These are phyloP conservation scores for Penicillium sp. DNA, from an alignment of 2,329 filamentous ascomycete species.

Conservation along the genomic window DNA sequence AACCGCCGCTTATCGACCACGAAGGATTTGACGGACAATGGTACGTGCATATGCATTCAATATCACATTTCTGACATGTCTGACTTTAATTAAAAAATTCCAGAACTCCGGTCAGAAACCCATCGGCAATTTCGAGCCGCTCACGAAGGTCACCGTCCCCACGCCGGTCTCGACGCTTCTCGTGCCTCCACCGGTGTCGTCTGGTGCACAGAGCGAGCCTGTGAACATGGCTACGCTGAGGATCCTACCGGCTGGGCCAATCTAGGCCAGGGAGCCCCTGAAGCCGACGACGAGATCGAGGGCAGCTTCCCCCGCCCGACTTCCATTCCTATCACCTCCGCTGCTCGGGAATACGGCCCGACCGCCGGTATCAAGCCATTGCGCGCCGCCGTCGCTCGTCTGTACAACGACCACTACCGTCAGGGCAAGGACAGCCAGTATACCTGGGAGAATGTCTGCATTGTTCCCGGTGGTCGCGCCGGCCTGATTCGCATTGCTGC, in stretches of 20 bases:
- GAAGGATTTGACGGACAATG: slow-evolving; percentile 49
- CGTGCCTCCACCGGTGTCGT: slow-evolving; percentile 90
- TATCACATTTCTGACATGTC: not conserved
- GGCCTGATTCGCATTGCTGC: slow-evolving; percentile 93
- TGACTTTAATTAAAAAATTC: slow-evolving; percentile 10
- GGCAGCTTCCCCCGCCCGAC: slow-evolving; percentile 83
- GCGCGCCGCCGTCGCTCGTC: slow-evolving; percentile 79
- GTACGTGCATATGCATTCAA: slow-evolving; percentile 33
- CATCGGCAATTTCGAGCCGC: slow-evolving; percentile 86
- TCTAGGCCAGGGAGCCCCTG: slow-evolving; percentile 87
- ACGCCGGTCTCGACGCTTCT: slow-evolving; percentile 85
- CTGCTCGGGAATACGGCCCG: slow-evolving; percentile 84
- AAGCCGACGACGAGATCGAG: slow-evolving; percentile 89
- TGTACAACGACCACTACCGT: slow-evolving; percentile 93
- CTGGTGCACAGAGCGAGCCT: slow-evolving; percentile 70
- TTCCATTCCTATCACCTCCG: slow-evolving; percentile 73
- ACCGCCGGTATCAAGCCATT: slow-evolving; percentile 92
- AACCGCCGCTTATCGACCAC: slow-evolving; percentile 43
- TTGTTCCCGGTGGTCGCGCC: slow-evolving; percentile 89
- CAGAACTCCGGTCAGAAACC: slow-evolving; percentile 79
- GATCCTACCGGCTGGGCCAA: slow-evolving; percentile 86
- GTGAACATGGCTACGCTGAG: slow-evolving; percentile 84
- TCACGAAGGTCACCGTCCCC: slow-evolving; percentile 86
- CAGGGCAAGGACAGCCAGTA: slow-evolving; percentile 86
- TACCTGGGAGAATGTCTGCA: slow-evolving; percentile 96